Percentiles rank a stretch among this genome's conserved stretches.
Conservation (phyloP, 352 stramenopile genomes). For the Aphanomyces stellatus region DNA sequence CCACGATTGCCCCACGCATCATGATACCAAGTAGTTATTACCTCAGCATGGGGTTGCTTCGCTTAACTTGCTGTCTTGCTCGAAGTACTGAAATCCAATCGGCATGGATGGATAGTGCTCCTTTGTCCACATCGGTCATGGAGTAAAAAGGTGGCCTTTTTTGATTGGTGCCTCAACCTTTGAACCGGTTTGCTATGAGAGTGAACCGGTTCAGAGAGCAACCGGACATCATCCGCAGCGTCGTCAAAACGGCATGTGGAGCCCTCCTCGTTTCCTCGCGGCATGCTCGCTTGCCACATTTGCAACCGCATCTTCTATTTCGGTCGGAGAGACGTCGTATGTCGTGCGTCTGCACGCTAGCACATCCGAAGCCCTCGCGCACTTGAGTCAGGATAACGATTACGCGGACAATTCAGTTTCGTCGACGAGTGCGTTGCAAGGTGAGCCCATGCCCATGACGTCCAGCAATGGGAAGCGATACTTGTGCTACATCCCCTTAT, state of each 20-base stretch:
- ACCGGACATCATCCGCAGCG: no score
- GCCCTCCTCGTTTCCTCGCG: no score
- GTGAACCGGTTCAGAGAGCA: no score
- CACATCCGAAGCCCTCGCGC: background rate
- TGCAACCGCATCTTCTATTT: background rate
- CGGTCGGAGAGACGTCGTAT: background rate
- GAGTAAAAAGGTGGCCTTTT: no score
- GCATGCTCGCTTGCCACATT: background rate
- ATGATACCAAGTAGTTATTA: constrained; percentile 37
- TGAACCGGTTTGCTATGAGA: no score
- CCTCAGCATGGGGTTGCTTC: constrained; percentile 34
- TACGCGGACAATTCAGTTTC: background rate
- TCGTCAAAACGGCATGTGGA: no score
- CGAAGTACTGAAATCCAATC: no score
- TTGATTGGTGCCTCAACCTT: no score
- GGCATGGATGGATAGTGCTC: no score
- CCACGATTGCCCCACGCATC: constrained; percentile 39
- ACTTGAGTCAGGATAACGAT: background rate
- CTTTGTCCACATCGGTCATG: no score
- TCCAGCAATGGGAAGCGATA: constrained; percentile 19
- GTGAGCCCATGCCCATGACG: constrained; percentile 18
- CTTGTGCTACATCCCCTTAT: constrained; percentile 10
- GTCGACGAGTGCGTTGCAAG: no score
- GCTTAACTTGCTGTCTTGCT: constrained; percentile 35
- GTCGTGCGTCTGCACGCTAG: constrained; percentile 16